Evolutionary conservation across 306 rosid species (phyloP).

Genomic region (Citrullus mucosospermus): DNA sequence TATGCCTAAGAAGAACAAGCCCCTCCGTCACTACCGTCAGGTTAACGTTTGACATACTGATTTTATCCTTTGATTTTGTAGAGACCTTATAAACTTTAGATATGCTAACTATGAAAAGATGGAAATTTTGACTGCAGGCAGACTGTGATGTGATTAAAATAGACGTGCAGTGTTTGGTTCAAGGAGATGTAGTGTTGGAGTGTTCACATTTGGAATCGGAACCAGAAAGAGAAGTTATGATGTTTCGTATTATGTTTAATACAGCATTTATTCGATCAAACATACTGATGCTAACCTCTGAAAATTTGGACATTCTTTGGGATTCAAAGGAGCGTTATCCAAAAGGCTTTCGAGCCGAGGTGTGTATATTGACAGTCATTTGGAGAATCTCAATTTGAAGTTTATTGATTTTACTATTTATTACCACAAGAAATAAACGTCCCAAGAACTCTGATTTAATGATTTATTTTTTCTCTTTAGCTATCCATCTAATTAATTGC

Average conservation of each 20-base stretch:
- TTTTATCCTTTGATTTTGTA: neutral
- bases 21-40: slow-evolving; percentile 62
- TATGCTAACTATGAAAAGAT: neutral
- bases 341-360: slow-evolving; percentile 92
- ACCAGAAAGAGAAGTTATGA: slow-evolving; percentile 93
- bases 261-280: slow-evolving; percentile 94
- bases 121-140: slow-evolving; percentile 44
- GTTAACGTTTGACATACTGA: slow-evolving; percentile 11
- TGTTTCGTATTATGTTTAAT: slow-evolving; percentile 91
- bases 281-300: slow-evolving; percentile 70
- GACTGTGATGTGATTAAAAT: slow-evolving; percentile 96
- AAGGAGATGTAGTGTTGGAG: slow-evolving; percentile 98
- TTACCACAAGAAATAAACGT: neutral
- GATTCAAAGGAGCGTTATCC: slow-evolving; percentile 83
- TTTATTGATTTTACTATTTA: neutral
- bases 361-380: slow-evolving; percentile 20
- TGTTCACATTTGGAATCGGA: slow-evolving; percentile 87
- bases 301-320: slow-evolving; percentile 93
- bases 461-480: neutral
- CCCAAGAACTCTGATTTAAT: neutral
- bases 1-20: slow-evolving; percentile 77
- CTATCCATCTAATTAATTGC: neutral
- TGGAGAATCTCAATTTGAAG: neutral
- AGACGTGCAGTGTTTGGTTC: slow-evolving; percentile 88
- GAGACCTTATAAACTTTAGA: neutral